Evolutionary conservation across 441 rosid species (phyloP).

Genomic region (Francoa sonchifolia): DNA sequence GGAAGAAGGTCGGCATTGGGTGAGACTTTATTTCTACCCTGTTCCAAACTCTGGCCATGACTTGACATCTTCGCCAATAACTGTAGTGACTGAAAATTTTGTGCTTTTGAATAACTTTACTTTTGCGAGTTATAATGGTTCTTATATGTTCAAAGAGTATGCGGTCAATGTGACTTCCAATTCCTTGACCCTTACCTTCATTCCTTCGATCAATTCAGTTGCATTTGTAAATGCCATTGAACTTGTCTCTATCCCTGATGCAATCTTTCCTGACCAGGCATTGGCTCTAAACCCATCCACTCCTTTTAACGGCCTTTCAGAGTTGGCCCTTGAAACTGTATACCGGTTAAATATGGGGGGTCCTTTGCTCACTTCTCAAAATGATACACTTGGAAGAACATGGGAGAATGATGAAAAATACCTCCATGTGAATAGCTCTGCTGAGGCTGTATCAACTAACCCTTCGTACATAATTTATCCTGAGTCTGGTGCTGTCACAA

Average conservation of each 20-base stretch:
- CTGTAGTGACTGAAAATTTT: constrained; percentile 14
- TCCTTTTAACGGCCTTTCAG: constrained; percentile 7
- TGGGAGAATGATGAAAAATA: constrained; percentile 19
- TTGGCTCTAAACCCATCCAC: constrained; percentile 10
- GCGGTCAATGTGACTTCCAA: constrained; percentile 15
- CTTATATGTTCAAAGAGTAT: constrained; percentile 16
- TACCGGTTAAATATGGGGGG: constrained; percentile 24
- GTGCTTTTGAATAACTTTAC: constrained; percentile 13
- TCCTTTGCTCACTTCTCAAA: constrained; percentile 10
- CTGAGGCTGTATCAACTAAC: constrained; percentile 3
- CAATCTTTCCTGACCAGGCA: constrained; percentile 7
- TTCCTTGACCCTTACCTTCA: constrained; percentile 9
- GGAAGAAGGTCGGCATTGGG: constrained; percentile 22
- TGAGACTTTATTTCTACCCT: constrained; percentile 18
- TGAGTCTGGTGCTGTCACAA: constrained; percentile 8
- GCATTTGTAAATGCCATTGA: constrained; percentile 22
- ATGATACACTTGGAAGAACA: constrained; percentile 19
- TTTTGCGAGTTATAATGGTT: background rate
- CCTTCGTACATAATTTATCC: constrained; percentile 16
- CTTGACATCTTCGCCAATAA: constrained; percentile 17
- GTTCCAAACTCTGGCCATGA: constrained; percentile 7
- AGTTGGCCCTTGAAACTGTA: constrained; percentile 15
- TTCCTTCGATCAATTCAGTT: constrained; percentile 15
- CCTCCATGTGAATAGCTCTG: constrained; percentile 10
- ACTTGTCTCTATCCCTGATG: constrained; percentile 13